Conservation (phyloP, 495 filamentous ascomycete genomes). For the Usnea hakonensis region DNA sequence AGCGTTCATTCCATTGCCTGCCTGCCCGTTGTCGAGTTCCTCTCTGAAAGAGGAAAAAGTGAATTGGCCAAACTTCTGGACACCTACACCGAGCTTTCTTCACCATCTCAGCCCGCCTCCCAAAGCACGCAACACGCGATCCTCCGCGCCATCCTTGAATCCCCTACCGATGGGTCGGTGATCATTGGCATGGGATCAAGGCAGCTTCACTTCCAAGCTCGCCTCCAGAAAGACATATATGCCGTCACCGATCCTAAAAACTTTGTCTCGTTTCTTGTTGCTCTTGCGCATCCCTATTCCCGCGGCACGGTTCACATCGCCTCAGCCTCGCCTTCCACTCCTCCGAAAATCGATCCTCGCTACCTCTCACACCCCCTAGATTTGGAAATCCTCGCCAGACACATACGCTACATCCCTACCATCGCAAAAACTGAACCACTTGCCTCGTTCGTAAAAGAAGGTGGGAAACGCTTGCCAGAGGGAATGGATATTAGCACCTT, state of each 20-base stretch:
- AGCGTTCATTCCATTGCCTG: constrained; percentile 19
- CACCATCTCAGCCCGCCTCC: not conserved
- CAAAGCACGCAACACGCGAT: constrained; percentile 5
- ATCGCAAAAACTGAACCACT: not conserved
- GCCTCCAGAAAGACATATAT: not conserved
- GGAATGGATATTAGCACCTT: not conserved
- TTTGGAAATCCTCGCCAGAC: constrained; percentile 18
- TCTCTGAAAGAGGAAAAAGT: constrained; percentile 9
- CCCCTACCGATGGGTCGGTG: not conserved
- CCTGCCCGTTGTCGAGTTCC: constrained; percentile 15
- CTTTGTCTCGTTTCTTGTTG: not conserved
- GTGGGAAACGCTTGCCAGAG: not conserved
- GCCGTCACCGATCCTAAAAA: not conserved
- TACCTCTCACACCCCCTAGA: constrained; percentile 30
- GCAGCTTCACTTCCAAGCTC: not conserved
- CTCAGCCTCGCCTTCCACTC: constrained; percentile 11
- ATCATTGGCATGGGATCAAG: not conserved
- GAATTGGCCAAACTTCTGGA: not conserved
- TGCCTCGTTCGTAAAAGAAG: not conserved
- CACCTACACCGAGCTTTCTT: not conserved
- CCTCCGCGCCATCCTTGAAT: not conserved
- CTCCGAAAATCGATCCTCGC: constrained; percentile 24
- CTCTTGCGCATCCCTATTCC: constrained; percentile 22
- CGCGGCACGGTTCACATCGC: constrained; percentile 22
- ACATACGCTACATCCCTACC: not conserved